Conservation (phyloP, 176 grass and related monocot species). For the Zoysia pacifica region DNA sequence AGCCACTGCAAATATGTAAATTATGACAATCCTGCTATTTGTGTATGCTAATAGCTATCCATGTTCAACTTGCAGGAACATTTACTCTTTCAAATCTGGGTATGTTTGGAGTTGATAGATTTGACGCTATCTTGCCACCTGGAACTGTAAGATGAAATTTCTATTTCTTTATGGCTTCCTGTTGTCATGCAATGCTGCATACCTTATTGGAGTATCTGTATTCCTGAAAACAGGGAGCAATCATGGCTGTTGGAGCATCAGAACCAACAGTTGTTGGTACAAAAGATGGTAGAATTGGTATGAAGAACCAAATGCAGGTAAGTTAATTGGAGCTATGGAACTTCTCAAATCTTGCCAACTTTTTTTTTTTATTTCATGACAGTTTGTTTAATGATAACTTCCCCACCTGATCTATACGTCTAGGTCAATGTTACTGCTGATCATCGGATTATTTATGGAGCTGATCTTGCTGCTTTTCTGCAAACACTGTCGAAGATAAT, state of each 20-base stretch:
- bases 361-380: background rate
- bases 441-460: constrained; percentile 95
- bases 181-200: constrained; percentile 13
- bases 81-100: constrained; percentile 98
- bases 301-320: constrained; percentile 98
- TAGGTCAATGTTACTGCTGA: constrained; percentile 99
- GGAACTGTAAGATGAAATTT: constrained; percentile 78
- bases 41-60: constrained; percentile 32
- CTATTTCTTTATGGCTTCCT: constrained; percentile 13
- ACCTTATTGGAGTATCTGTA: constrained; percentile 21
- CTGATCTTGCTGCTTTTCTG: constrained; percentile 93
- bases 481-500: constrained; percentile 94
- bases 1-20: background rate
- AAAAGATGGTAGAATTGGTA: constrained; percentile 90
- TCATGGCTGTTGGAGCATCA: constrained; percentile 88
- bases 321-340: constrained; percentile 7
- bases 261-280: constrained; percentile 71
- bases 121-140: constrained; percentile 97
- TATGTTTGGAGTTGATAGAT: constrained; percentile 97
- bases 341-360: background rate
- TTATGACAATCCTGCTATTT: constrained; percentile 7
- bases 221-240: constrained; percentile 69
- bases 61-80: constrained; percentile 69
- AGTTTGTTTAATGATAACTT: constrained; percentile 18
- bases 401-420: constrained; percentile 28